phyloP scores from a whole-genome alignment of 768 basidiomycete species.

The Phanerochaete sordida region DNA sequence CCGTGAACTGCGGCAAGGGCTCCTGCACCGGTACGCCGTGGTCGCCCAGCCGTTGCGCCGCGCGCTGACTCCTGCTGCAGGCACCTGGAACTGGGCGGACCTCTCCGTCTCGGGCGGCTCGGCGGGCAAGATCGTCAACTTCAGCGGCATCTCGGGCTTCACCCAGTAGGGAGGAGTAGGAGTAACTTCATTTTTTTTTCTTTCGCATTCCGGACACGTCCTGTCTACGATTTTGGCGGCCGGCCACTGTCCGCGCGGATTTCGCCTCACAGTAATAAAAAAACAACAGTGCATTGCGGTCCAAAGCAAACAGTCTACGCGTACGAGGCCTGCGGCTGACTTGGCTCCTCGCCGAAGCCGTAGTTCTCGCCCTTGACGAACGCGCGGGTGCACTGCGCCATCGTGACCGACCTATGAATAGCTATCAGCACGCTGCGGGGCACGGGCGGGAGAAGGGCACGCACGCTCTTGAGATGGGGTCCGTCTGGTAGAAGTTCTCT shows the following conservation, averaged over 20 bases:
- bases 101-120: conserved; percentile 43
- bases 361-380: conserved; percentile 76
- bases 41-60: neutral
- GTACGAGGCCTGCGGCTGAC: conserved; percentile 40
- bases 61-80: conserved; percentile 20
- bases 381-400: conserved; percentile 90
- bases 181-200: too few species aligned
- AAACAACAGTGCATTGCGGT: conserved; percentile 6
- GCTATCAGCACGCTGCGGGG: neutral
- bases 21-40: conserved; percentile 55
- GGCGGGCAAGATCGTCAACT: conserved; percentile 29
- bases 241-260: too few species aligned
- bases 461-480: conserved; percentile 89
- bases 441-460: conserved; percentile 32
- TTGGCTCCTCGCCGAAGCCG: conserved; percentile 48
- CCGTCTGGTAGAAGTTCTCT: conserved; percentile 93
- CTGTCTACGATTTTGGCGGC: neutral
- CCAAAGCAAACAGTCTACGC: conserved; percentile 29
- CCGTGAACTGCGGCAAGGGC: conserved; percentile 52
- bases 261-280: too few species aligned
- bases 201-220: neutral
- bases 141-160: conserved; percentile 22
- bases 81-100: conserved; percentile 49
- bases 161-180: conserved; percentile 16
- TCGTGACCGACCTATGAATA: conserved; percentile 74